phyloP scores from a whole-genome alignment of 2,329 filamentous ascomycete species.

The Sarocladium oryzae region DNA sequence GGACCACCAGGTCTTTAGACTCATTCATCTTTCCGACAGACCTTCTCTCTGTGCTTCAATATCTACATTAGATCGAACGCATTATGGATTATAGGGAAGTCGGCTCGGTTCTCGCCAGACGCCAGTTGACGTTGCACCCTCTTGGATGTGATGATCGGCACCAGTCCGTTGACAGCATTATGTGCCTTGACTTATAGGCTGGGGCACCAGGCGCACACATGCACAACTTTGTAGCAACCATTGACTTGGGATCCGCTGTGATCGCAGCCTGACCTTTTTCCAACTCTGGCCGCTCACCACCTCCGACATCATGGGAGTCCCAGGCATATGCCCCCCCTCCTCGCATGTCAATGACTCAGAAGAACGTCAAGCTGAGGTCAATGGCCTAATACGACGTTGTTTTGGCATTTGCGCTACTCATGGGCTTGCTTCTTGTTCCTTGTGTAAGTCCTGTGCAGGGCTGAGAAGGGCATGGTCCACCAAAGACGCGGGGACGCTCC shows the following conservation, averaged over 20 bases:
- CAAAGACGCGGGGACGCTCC: background rate
- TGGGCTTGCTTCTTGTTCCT: background rate
- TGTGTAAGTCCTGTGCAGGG: background rate
- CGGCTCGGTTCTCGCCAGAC: background rate
- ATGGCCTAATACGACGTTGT: background rate
- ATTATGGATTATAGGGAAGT: no score
- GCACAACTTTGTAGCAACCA: background rate
- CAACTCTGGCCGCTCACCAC: background rate
- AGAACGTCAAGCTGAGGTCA: no score
- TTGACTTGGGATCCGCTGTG: background rate
- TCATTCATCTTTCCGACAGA: no score
- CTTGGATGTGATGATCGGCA: background rate
- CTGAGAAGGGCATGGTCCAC: background rate
- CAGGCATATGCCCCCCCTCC: no score
- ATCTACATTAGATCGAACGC: no score
- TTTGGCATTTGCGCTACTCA: background rate
- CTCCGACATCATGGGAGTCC: no score
- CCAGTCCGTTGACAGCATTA: background rate
- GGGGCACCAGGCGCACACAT: background rate
- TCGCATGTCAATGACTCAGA: no score
- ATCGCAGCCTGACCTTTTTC: background rate
- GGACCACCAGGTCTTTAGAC: no score
- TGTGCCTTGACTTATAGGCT: background rate
- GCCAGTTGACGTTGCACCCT: background rate
- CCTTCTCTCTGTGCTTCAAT: no score